A percentile compares a stretch with the other conserved stretches of the same genome.
Conservation (phyloP, 257 asterid genomes). For the Cynanchum wilfordii region DNA sequence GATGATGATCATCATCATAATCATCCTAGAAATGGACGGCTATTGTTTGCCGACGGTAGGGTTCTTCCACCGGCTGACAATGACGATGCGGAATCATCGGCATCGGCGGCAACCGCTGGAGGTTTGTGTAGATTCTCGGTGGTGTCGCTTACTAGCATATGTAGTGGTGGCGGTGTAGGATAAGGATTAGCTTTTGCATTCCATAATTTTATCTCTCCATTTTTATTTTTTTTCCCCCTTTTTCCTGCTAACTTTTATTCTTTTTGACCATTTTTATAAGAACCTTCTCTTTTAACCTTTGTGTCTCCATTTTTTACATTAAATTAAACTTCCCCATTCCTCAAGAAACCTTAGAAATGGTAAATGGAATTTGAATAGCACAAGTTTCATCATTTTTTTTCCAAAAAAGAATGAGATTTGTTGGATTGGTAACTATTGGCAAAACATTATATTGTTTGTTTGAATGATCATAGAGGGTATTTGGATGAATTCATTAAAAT, state of each 20-base stretch:
- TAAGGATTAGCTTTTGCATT: conserved; percentile 10
- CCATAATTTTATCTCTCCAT: not conserved
- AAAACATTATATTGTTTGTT: too few species aligned
- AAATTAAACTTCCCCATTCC: too few species aligned
- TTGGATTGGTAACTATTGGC: too few species aligned
- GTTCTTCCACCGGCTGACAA: conserved; percentile 65
- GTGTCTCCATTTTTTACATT: not conserved
- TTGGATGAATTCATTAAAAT: too few species aligned
- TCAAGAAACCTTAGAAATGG: too few species aligned
- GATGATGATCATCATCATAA: conserved; percentile 24
- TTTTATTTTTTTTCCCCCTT: not conserved
- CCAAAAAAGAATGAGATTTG: too few species aligned
- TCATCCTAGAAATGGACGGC: conserved; percentile 47
- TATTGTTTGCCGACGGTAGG: conserved; percentile 78
- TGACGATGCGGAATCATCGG: conserved; percentile 43
- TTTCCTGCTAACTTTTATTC: conserved; percentile 5
- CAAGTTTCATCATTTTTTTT: too few species aligned
- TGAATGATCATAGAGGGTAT: too few species aligned
- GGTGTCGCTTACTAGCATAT: conserved; percentile 39
- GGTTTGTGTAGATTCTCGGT: conserved; percentile 60
- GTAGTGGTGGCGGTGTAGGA: conserved; percentile 42
- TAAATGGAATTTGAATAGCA: too few species aligned
- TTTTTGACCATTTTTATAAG: not conserved
- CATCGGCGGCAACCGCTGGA: conserved; percentile 28
- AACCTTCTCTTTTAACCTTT: not conserved